phyloP scores from a whole-genome alignment of 2,329 filamentous ascomycete genomes.

The Pestalotiopsis fici region DNA sequence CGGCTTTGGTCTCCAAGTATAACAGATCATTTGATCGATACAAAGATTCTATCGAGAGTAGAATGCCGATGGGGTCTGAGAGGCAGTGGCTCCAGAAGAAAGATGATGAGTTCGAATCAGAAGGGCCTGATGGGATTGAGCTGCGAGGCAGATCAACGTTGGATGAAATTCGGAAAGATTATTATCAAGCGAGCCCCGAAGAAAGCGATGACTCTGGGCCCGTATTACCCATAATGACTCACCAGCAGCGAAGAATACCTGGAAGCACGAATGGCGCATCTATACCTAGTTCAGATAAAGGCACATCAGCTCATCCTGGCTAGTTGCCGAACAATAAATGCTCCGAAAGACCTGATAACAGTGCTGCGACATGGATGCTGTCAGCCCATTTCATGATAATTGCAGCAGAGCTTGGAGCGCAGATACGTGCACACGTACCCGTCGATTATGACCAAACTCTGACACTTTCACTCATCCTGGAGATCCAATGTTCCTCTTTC shows the following conservation, averaged over 20 bases:
- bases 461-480: background rate
- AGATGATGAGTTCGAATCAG: background rate
- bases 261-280: background rate
- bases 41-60: background rate
- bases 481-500: background rate
- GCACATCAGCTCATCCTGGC: background rate
- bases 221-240: conserved; percentile 17
- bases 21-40: conserved; percentile 1
- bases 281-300: background rate
- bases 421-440: background rate
- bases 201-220: conserved; percentile 19
- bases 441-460: background rate
- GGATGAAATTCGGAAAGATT: conserved; percentile 11
- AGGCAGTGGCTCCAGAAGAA: background rate
- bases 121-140: conserved; percentile 4
- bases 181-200: conserved; percentile 14
- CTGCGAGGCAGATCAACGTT: conserved; percentile 7
- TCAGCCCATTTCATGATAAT: background rate
- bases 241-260: background rate
- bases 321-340: background rate
- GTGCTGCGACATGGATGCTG: background rate
- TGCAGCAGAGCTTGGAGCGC: background rate
- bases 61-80: background rate
- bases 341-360: background rate
- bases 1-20: conserved; percentile 7